Base-by-base conservation (phyloP, 306 rosid genomes). In the Cyamopsis tetragonoloba region DNA sequence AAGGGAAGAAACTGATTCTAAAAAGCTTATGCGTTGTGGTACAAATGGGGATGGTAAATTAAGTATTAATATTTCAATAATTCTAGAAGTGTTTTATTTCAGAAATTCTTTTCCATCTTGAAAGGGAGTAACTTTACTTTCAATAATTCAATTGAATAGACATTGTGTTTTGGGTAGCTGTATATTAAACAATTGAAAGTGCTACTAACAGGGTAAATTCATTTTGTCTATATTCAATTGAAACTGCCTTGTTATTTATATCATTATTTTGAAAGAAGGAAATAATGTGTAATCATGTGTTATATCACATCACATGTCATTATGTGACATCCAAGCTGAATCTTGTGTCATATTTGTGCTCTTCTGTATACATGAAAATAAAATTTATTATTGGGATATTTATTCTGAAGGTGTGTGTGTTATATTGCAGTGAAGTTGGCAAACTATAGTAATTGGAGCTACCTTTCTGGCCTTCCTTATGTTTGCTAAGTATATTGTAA, bases 391-490 rank as follows among this genome's bases (percentile, higher is more conserved):
- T 27, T 26, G 11, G 12, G n/a, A 53, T 28, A 53, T 73, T 48
- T 37, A 14, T 22, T 75, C 15, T 41, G 70, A 69, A 69, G 70
- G 7, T 31, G 14, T 49, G 2, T 38, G 19, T 8, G 22, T 54
- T 8, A 65, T 38, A 58, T 71, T 84, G 89, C 96, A 92, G 96
- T 92, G 98, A 96, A 92, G 89, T 83, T 89, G 96, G 96, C 89
- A 86, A 81, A 92, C 98, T 56, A 84, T 87, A 72, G 78, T 77
- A 31, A 83, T 92, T 15, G 96, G 93, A 79, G 84, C 64, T 14
- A n/a, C 74, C 37, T 92, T 89, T 71, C 74, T 92, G 55, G 38
- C 59, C 46, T 87, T 92, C 54, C 89, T 89, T 51, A 71, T 92
- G 48, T 55, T 75, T 17, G 84, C 89, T 11, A 89, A 83, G 82